Evolutionary conservation across 2,329 filamentous ascomycete genomes (phyloP), one percentile per base, ranked within the genome.

Genomic region (Lachnellula hyalina): DNA sequence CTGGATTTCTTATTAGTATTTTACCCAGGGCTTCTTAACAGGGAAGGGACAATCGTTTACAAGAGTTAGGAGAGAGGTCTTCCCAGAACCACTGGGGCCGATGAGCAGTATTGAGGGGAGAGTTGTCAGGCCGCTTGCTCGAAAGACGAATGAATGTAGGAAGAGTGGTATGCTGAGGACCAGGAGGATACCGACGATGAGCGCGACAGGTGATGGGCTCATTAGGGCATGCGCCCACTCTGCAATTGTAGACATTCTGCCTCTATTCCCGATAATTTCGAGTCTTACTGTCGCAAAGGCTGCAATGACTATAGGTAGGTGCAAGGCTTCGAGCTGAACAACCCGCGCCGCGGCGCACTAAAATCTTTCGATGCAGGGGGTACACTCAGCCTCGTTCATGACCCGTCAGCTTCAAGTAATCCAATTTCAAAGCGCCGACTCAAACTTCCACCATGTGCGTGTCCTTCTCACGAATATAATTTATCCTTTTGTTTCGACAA

Each of bases 51-150:
- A 53, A 21, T 11, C 46, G 48, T 74, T 59, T 76, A 88, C 85
- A 63, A 94, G 79, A 21, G 90, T 91, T n/a, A 91, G 75, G 35
- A 97, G 83, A 8, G 89, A 82, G 0, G 94, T 97, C 77, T 97
- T 99, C 66, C 94, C 94, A 49, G 84, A 81, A 60, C 86, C 88
- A 53, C 86, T 85, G 15, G 93, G 90, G 1, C 94, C 94, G 48
- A 92, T 71, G 44, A 96, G 81, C 9, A 96, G 76, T 57, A 97
- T 84, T 7, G 86, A 87, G 49, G 93, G 90, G 25, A 88, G 80
- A 14, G 77, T 79, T 38, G 82, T 82, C 65, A 87, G 85, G 14
- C 84, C 80, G 40, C 81, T 80, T 49, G 82, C 78, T 53, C 81
- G 81, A 70, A 90, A 96, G 80, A 69, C 60, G 68, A 87, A 75